Conservation (phyloP, 192 early-diverging fungal species). For the Linnemannia elongata region DNA sequence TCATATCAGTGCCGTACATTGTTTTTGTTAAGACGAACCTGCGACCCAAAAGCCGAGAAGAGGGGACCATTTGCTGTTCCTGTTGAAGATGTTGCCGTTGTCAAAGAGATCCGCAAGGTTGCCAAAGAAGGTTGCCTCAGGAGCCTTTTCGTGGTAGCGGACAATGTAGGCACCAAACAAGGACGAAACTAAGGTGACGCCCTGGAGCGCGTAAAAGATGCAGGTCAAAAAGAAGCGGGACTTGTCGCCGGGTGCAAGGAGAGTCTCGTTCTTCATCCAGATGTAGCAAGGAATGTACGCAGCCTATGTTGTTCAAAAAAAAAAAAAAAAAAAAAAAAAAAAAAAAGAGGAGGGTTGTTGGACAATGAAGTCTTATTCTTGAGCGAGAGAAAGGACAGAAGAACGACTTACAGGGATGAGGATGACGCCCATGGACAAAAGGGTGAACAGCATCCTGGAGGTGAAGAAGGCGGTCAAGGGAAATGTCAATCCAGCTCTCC, state of each 20-base stretch:
- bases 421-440: conserved; percentile 47
- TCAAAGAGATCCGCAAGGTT: conserved; percentile 36
- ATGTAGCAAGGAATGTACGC: conserved; percentile 27
- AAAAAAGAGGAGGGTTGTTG: neutral
- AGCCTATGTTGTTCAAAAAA: neutral
- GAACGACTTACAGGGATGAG: conserved; percentile 37
- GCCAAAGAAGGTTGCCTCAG: neutral
- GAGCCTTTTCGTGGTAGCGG: conserved; percentile 16
- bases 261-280: conserved; percentile 26
- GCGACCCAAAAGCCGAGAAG: conserved; percentile 53
- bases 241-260: conserved; percentile 38
- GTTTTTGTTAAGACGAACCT: conserved; percentile 15
- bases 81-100: conserved; percentile 29
- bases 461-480: conserved; percentile 48
- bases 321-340: neutral
- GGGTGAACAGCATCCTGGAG: conserved; percentile 41
- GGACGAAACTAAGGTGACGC: conserved; percentile 12
- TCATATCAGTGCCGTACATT: neutral
- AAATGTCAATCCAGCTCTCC: conserved; percentile 35
- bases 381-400: neutral
- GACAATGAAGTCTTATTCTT: too few relatives aligned
- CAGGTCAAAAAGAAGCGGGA: conserved; percentile 29
- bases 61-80: conserved; percentile 51
- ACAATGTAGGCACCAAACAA: conserved; percentile 40
- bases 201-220: conserved; percentile 30